Evolutionary conservation across 768 basidiomycete genomes (phyloP).

Genomic region (Gelatoporia subvermispora): DNA sequence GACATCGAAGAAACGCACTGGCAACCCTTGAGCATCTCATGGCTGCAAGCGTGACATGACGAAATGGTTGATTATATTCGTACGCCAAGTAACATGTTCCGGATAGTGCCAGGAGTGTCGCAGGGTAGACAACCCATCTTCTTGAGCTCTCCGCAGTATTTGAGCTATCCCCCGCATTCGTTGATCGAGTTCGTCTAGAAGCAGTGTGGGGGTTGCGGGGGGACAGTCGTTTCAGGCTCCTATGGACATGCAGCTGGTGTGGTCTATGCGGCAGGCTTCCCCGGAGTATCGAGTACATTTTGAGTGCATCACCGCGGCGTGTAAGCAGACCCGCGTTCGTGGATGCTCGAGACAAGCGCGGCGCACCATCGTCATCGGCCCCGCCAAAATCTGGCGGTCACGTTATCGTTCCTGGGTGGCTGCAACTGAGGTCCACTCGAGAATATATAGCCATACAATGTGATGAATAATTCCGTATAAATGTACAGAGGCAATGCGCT

Average conservation of each 20-base stretch:
- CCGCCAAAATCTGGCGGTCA: background rate
- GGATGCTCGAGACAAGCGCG: background rate
- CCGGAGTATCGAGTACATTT: no score
- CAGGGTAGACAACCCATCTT: conserved; percentile 12
- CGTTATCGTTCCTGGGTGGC: no score
- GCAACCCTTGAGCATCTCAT: conserved; percentile 80
- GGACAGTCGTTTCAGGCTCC: background rate
- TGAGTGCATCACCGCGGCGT: no score
- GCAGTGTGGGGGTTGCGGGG: background rate
- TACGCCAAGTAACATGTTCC: conserved; percentile 46
- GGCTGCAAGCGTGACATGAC: conserved; percentile 69
- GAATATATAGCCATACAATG: background rate
- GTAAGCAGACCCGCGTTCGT: conserved; percentile 1
- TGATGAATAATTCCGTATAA: background rate
- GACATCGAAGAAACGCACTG: conserved; percentile 34
- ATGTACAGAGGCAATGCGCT: background rate
- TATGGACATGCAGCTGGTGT: no score
- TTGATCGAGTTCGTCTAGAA: background rate
- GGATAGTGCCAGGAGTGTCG: conserved; percentile 22
- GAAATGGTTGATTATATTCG: conserved; percentile 64
- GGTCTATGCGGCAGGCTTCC: no score
- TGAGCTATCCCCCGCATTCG: no score
- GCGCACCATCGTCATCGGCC: conserved; percentile 8
- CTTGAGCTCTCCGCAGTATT: no score
- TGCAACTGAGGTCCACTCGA: no score